Conservation (phyloP, 768 basidiomycete species). For the Pisolithus microcarpus region DNA sequence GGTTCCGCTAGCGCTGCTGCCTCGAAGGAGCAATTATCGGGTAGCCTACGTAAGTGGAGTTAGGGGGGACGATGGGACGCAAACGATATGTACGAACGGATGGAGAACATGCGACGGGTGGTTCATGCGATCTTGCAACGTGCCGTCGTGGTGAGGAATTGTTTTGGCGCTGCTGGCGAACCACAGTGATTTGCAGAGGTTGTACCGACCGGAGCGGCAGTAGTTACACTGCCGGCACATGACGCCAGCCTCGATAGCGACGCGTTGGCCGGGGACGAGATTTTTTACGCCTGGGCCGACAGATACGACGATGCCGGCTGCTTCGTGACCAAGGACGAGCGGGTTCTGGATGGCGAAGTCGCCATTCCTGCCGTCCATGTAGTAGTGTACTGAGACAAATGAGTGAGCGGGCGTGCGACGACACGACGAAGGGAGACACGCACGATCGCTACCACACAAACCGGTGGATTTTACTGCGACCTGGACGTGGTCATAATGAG, state of each 20-base stretch:
- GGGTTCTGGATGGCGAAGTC: conserved; percentile 83
- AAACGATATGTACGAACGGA: conserved; percentile 50
- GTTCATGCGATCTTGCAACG: conserved; percentile 80
- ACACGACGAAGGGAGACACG: conserved; percentile 21
- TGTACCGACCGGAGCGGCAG: conserved; percentile 77
- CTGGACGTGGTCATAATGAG: conserved; percentile 67
- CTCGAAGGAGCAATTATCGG: conserved; percentile 68
- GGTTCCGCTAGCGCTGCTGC: conserved; percentile 89
- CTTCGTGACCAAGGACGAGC: conserved; percentile 90
- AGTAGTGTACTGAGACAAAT: conserved; percentile 73
- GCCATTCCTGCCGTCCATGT: conserved; percentile 81
- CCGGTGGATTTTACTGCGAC: conserved; percentile 79
- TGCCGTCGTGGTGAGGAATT: conserved; percentile 90
- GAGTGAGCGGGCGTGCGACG: conserved; percentile 2
- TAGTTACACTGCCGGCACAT: conserved; percentile 71
- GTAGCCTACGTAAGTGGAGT: conserved; percentile 44
- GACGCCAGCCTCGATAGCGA: conserved; percentile 91
- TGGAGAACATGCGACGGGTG: conserved; percentile 83
- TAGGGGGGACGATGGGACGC: conserved; percentile 1
- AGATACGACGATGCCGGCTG: conserved; percentile 82
- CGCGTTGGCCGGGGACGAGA: conserved; percentile 72
- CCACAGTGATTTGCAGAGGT: conserved; percentile 84
- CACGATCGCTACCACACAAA: conserved; percentile 82
- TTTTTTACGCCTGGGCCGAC: conserved; percentile 63
- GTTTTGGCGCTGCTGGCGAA: conserved; percentile 89